phyloP scores from a whole-genome alignment of 1,139 yeast species.

The Debaryomycetaceae sp. region DNA sequence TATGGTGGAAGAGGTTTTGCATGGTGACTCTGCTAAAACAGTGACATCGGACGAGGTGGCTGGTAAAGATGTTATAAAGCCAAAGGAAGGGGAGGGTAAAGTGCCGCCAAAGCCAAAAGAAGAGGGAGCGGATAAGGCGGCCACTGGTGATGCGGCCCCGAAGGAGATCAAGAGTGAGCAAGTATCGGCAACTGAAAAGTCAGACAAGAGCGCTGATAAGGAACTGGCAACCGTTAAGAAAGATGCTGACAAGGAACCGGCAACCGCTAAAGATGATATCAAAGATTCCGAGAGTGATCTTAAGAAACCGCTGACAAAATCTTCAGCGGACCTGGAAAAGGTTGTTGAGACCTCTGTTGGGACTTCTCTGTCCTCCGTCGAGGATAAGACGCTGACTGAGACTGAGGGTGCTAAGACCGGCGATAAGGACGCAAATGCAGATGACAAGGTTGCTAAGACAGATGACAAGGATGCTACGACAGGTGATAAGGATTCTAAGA shows the following conservation, averaged over 20 bases:
- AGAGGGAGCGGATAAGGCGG: slow-evolving; percentile 2
- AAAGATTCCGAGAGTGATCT: slow-evolving; percentile 2
- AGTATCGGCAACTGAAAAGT: background rate
- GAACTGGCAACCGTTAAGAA: background rate
- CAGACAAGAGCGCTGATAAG: background rate
- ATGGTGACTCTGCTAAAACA: too few relatives aligned
- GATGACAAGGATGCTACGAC: background rate
- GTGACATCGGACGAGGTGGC: too few relatives aligned
- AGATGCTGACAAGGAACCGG: background rate
- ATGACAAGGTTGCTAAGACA: background rate
- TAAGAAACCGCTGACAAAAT: too few relatives aligned
- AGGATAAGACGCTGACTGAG: background rate
- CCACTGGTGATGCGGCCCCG: background rate
- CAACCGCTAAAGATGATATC: slow-evolving; percentile 1
- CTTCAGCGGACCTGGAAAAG: too few relatives aligned
- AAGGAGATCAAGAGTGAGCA: background rate
- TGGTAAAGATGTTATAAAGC: background rate
- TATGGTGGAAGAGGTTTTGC: slow-evolving; percentile 31
- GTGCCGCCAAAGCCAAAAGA: background rate
- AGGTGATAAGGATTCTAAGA: background rate
- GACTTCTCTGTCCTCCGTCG: background rate
- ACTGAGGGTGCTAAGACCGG: background rate
- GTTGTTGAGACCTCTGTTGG: too few relatives aligned
- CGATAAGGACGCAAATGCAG: too few relatives aligned
- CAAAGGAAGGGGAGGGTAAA: background rate